These are phyloP conservation scores for Suillus subalutaceus DNA, from an alignment of 768 basidiomycete species.

Conservation along the genomic window DNA sequence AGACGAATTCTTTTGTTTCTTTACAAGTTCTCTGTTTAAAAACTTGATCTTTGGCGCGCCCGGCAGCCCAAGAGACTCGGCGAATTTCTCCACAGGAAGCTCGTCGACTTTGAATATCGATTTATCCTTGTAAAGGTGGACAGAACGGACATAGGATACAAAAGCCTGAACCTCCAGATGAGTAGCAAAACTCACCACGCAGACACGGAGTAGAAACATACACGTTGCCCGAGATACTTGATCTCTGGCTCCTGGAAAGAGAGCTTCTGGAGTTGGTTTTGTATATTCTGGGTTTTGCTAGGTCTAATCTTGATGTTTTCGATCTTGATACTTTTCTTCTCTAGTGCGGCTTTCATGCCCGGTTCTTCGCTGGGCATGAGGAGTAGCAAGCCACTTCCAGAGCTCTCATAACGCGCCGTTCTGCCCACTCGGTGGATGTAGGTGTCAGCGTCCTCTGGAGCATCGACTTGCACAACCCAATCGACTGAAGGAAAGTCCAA, in stretches of 20 bases:
- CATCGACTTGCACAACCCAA: constrained; percentile 96
- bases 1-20: constrained; percentile 76
- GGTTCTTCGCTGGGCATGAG: constrained; percentile 89
- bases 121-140: constrained; percentile 94
- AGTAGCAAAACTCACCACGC: not conserved
- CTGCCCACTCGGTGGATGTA: constrained; percentile 97
- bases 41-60: constrained; percentile 97
- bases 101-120: constrained; percentile 84
- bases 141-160: constrained; percentile 91
- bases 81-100: constrained; percentile 82
- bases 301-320: constrained; percentile 85
- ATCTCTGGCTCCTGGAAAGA: constrained; percentile 96
- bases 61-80: constrained; percentile 88
- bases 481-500: constrained; percentile 96
- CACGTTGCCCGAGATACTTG: constrained; percentile 95
- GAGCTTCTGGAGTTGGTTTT: constrained; percentile 88
- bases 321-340: constrained; percentile 71
- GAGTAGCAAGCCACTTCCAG: constrained; percentile 83
- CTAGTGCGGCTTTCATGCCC: constrained; percentile 79
- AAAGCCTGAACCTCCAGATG: constrained; percentile 61
- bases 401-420: constrained; percentile 93
- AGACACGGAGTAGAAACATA: constrained; percentile 39
- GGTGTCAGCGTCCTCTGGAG: constrained; percentile 96
- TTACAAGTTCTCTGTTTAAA: constrained; percentile 63
- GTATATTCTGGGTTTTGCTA: constrained; percentile 84